Conservation (phyloP, 108 stramenopile genomes). For the Skeletonema menzelii region DNA sequence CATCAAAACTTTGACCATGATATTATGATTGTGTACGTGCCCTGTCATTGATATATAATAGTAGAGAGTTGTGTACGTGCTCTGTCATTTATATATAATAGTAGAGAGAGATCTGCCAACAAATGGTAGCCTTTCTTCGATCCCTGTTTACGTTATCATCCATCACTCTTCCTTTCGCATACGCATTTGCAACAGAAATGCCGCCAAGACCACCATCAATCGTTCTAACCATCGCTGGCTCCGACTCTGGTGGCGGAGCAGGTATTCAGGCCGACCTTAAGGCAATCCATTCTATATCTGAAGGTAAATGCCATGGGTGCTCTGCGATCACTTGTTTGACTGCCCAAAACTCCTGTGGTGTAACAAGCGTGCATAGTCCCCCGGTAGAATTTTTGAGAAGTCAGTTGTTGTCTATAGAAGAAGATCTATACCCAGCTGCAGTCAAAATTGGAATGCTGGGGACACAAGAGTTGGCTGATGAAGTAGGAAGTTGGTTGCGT, state of each 20-base stretch:
- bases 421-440: conserved; percentile 80
- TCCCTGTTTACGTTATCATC: neutral
- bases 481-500: conserved; percentile 68
- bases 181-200: conserved; percentile 3
- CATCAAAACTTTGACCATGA: too few relatives aligned
- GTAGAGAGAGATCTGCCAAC: too few relatives aligned
- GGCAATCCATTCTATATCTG: conserved; percentile 79
- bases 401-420: conserved; percentile 65
- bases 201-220: conserved; percentile 58
- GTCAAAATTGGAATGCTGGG: conserved; percentile 94
- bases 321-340: conserved; percentile 92
- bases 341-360: conserved; percentile 82
- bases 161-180: neutral
- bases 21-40: too few relatives aligned
- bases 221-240: conserved; percentile 93
- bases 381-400: conserved; percentile 54
- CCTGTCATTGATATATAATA: too few relatives aligned
- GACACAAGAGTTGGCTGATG: conserved; percentile 62
- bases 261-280: conserved; percentile 95
- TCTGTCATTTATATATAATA: too few relatives aligned
- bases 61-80: too few relatives aligned
- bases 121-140: neutral
- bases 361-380: conserved; percentile 67
- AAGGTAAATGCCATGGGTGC: conserved; percentile 78
- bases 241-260: conserved; percentile 94